Conservation (phyloP, 768 basidiomycete species). For the Tulasnella calospora region DNA sequence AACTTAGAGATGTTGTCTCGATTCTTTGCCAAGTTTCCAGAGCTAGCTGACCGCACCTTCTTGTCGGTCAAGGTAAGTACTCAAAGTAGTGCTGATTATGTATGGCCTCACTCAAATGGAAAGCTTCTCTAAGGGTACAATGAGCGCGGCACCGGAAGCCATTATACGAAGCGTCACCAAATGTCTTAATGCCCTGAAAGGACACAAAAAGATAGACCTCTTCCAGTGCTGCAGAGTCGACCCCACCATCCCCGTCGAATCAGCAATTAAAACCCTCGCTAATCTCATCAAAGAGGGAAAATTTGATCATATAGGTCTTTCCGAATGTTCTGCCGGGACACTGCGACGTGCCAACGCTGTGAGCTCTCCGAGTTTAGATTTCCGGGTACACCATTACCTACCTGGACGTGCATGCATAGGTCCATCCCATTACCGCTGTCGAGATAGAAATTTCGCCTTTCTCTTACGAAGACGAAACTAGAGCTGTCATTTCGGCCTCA, state of each 20-base stretch:
- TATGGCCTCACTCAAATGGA: not conserved
- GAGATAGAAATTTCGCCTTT: conserved; percentile 67
- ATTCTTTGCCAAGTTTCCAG: conserved; percentile 49
- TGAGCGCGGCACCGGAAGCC: not conserved
- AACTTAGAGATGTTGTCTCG: conserved; percentile 49
- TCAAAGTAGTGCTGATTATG: not conserved
- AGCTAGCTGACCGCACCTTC: conserved; percentile 45
- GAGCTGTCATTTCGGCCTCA: conserved; percentile 51
- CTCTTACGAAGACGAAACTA: conserved; percentile 51
- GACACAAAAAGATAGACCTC: conserved; percentile 47
- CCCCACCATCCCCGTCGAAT: conserved; percentile 44
- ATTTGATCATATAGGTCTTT: conserved; percentile 37
- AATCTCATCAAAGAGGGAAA: conserved; percentile 49
- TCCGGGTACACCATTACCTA: too few species aligned
- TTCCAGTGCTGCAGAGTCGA: conserved; percentile 53
- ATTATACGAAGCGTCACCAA: conserved; percentile 8
- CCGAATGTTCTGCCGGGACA: not conserved
- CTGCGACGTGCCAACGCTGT: conserved; percentile 38
- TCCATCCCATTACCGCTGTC: conserved; percentile 53
- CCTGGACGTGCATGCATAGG: conserved; percentile 33
- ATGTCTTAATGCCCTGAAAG: not conserved
- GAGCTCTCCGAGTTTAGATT: conserved; percentile 28
- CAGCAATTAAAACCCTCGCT: conserved; percentile 35
- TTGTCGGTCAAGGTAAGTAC: conserved; percentile 47
- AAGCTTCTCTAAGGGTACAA: not conserved